Evolutionary conservation across 2,329 filamentous ascomycete species (phyloP).

Genomic region (Endoconidiophora laricicola): DNA sequence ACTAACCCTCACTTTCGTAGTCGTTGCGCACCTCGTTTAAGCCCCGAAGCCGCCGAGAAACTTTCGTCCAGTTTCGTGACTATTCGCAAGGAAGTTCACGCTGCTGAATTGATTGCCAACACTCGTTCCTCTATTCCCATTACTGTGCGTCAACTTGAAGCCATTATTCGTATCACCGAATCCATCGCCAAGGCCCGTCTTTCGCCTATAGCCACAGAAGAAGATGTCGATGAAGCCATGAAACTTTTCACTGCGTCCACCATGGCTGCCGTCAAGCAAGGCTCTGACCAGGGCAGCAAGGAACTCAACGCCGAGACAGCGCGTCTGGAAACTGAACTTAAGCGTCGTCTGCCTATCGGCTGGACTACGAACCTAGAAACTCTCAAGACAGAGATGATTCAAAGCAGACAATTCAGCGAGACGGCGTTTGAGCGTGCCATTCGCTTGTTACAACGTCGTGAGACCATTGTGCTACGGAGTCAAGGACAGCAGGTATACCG

Average conservation of each 20-base stretch:
- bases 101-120: constrained; percentile 78
- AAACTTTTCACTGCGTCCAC: constrained; percentile 89
- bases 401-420: constrained; percentile 79
- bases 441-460: constrained; percentile 70
- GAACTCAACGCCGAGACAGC: constrained; percentile 82
- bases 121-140: constrained; percentile 88
- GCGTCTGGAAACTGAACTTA: constrained; percentile 77
- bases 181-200: constrained; percentile 83
- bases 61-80: constrained; percentile 94
- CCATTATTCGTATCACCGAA: constrained; percentile 93
- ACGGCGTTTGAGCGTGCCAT: constrained; percentile 70
- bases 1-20: constrained; percentile 29
- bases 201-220: constrained; percentile 70
- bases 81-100: constrained; percentile 85
- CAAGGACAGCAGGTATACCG: constrained; percentile 61
- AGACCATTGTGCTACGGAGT: constrained; percentile 69
- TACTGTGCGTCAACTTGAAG: constrained; percentile 90
- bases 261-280: constrained; percentile 94
- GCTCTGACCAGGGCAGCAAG: constrained; percentile 63
- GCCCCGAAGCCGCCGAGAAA: constrained; percentile 82
- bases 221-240: constrained; percentile 93
- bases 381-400: constrained; percentile 76
- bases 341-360: constrained; percentile 75
- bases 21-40: constrained; percentile 81
- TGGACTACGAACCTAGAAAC: constrained; percentile 88